Conservation (phyloP, 768 basidiomycete genomes). For the Lactifluus echinatus region DNA sequence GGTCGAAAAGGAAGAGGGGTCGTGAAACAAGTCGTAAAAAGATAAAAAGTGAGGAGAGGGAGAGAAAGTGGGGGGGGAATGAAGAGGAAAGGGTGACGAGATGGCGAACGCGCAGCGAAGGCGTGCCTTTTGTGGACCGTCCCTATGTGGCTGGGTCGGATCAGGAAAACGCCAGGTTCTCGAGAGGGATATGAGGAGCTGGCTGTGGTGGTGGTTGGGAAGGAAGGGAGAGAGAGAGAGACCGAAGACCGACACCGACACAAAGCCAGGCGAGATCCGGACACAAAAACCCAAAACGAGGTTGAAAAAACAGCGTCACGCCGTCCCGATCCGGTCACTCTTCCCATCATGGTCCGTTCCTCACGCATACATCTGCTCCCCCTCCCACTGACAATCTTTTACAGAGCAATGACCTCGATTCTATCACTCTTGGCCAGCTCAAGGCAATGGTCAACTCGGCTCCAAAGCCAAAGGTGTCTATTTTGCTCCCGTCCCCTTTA, state of each 20-base stretch:
- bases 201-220: conserved; percentile 24
- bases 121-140: conserved; percentile 67
- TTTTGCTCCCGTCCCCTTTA: background rate
- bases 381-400: background rate
- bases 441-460: conserved; percentile 60
- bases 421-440: conserved; percentile 75
- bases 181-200: conserved; percentile 7
- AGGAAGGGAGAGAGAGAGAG: conserved; percentile 22
- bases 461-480: conserved; percentile 65
- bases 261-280: conserved; percentile 20
- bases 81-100: conserved; percentile 23
- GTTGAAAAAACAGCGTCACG: conserved; percentile 10
- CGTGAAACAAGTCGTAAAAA: conserved; percentile 74
- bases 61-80: conserved; percentile 25
- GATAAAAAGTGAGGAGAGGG: conserved; percentile 26
- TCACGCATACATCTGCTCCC: background rate
- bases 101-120: conserved; percentile 89
- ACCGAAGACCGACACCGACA: conserved; percentile 12
- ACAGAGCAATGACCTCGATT: conserved; percentile 41
- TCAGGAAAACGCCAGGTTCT: conserved; percentile 11
- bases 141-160: conserved; percentile 12
- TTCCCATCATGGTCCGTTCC: conserved; percentile 7
- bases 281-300: conserved; percentile 15
- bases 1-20: conserved; percentile 38
- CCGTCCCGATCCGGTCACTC: background rate